phyloP scores from a whole-genome alignment of 1,284 basidiomycete species.

The Neolentinus lepideus region DNA sequence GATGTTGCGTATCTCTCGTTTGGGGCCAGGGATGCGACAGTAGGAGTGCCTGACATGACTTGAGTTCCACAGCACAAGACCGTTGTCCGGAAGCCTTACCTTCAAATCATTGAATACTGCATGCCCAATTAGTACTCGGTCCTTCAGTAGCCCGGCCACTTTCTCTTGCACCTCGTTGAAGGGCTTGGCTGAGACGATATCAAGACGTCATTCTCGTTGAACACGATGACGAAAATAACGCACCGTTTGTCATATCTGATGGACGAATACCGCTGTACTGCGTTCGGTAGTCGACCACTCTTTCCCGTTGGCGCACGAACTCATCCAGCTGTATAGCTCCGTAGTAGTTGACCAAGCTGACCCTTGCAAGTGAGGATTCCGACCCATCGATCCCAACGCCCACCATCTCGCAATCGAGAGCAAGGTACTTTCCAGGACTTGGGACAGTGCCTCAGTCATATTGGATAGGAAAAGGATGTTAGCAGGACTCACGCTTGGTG shows the following conservation, averaged over 20 bases:
- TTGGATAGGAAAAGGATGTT: background rate
- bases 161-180: conserved; percentile 80
- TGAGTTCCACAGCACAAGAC: background rate
- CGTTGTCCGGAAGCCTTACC: conserved; percentile 29
- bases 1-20: conserved; percentile 80
- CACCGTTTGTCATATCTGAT: conserved; percentile 68
- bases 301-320: conserved; percentile 84
- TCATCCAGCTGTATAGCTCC: conserved; percentile 79
- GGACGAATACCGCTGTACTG: conserved; percentile 85
- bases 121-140: conserved; percentile 87
- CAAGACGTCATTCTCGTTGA: background rate
- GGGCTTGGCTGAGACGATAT: conserved; percentile 45
- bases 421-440: conserved; percentile 74
- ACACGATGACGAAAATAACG: conserved; percentile 11
- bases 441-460: background rate
- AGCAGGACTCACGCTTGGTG: conserved; percentile 38
- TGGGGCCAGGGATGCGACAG: conserved; percentile 82
- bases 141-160: conserved; percentile 77
- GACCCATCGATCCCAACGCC: conserved; percentile 80
- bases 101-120: conserved; percentile 91
- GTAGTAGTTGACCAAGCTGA: conserved; percentile 89
- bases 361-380: conserved; percentile 84
- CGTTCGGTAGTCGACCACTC: conserved; percentile 92
- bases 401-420: conserved; percentile 98
- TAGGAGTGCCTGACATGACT: conserved; percentile 60